Evolutionary conservation across 352 stramenopile species (phyloP).

Genomic region (Halophytophthora polymorphica): DNA sequence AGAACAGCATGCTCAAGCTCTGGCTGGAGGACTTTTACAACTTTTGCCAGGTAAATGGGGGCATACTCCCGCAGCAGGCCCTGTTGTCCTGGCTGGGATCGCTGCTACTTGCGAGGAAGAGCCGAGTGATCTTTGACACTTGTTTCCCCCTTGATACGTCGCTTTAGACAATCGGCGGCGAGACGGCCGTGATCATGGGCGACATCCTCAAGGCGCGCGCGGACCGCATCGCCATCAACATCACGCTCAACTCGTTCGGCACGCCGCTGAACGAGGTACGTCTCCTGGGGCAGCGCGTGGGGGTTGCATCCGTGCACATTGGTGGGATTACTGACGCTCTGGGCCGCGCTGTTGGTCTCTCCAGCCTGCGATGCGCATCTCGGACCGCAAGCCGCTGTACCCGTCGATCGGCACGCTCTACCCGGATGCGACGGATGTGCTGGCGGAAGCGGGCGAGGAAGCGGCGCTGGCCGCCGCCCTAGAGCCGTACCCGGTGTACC

Average conservation of each 20-base stretch:
- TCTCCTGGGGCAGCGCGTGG: constrained; percentile 3
- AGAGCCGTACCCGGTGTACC: constrained; percentile 95
- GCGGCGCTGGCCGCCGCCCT: constrained; percentile 83
- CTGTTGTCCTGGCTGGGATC: no score
- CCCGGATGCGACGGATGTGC: constrained; percentile 92
- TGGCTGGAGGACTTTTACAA: constrained; percentile 94
- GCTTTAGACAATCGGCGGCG: constrained; percentile 89
- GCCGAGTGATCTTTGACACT: not conserved
- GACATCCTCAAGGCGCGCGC: constrained; percentile 94
- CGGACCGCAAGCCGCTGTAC: constrained; percentile 96
- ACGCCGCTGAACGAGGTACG: constrained; percentile 84
- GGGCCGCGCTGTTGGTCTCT: not conserved
- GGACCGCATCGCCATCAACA: constrained; percentile 99
- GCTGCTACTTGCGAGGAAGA: not conserved
- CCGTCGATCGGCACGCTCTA: constrained; percentile 97
- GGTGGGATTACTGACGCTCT: constrained; percentile 18
- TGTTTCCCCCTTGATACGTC: not conserved
- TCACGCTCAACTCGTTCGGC: constrained; percentile 99
- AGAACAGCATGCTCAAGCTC: constrained; percentile 99
- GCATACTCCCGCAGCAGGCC: not conserved
- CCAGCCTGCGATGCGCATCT: constrained; percentile 94
- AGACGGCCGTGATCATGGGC: constrained; percentile 97
- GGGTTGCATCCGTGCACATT: constrained; percentile 17
- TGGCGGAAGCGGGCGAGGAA: constrained; percentile 93
- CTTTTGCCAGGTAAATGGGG: constrained; percentile 82